Base-by-base conservation (phyloP, 2,329 filamentous ascomycete species). In the Claviceps digitariae region DNA sequence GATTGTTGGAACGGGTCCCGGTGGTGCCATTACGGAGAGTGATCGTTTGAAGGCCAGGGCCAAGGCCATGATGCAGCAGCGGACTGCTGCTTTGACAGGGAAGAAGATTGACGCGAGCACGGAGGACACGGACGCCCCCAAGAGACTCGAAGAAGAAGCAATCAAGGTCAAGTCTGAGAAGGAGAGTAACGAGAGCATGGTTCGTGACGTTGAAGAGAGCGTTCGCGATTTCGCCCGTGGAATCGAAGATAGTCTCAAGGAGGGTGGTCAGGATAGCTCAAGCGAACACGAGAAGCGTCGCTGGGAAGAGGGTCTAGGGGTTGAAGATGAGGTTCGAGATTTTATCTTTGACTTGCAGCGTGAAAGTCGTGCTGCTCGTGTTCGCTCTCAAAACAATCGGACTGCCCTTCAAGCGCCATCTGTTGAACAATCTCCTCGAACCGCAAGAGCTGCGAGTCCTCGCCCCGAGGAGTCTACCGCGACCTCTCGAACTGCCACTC, bases 41-140 rank as follows among this genome's bases (percentile, higher is more conserved):
- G 93, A 98, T 69, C 83, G 91, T 52, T 80, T 97, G 59, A 97
- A 96, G 73, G 93, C 93, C 38, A 83, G 90, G 60, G 91, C 93
- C 34, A 95, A 90, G 71, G 91, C 91, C 41, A 95, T 96, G 83
- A 98, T 98, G 93, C 91, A 97, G 71, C 90, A 95, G 63, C 86
- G 93, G 55, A 90, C 93, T 60, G 93, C 93, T 53, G 91, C 93
- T 20, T 73, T 98, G 57, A 89, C 90, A 23, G 93, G 93, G 54
- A 89, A 85, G 68, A 90, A 90, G 64, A 73, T 84, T 48, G 82
- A 87, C 40, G 68, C 74, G 2, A 74, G 72, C 47, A 79, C 84
- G 56, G 87, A 94, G 58, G 85, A 90, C 57, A 77, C 79, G 27
- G 87, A 87, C 58, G 88, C 87, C 3, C 83, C 90, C 48, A 87